Conservation (phyloP, 2,329 filamentous ascomycete genomes). For the Monosporascus sp. region DNA sequence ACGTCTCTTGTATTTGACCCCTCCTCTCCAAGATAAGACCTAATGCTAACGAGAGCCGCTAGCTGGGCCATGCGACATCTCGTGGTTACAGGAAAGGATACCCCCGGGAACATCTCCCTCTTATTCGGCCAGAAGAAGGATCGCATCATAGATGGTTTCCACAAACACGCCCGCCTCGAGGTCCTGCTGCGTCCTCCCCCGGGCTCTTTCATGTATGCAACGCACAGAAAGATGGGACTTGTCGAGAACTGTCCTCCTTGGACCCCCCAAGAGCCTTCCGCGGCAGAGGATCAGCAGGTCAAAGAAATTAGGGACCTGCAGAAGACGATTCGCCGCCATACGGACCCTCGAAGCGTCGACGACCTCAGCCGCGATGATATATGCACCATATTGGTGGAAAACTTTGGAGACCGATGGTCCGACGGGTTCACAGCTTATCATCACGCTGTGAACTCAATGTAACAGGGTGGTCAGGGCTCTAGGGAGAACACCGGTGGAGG, state of each 20-base stretch:
- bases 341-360: neutral
- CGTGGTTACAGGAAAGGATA: constrained; percentile 6
- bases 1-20: neutral
- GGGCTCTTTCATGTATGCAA: constrained; percentile 1
- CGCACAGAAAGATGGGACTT: neutral
- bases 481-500: no score
- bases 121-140: constrained; percentile 10
- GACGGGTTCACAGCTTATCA: neutral
- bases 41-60: neutral
- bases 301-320: constrained; percentile 5
- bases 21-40: neutral
- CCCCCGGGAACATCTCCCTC: constrained; percentile 10
- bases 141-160: neutral
- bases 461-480: neutral
- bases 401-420: neutral
- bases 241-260: constrained; percentile 5
- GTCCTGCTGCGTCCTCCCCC: constrained; percentile 1
- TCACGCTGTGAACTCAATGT: constrained; percentile 1
- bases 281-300: neutral
- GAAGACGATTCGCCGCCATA: constrained; percentile 2
- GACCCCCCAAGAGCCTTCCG: constrained; percentile 5
- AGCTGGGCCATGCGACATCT: constrained; percentile 4
- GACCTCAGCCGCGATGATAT: constrained; percentile 1
- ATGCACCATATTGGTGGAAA: constrained; percentile 1
- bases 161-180: neutral